phyloP scores from a whole-genome alignment of 805 yeast genomes.

The Pichia phayaonensis region DNA sequence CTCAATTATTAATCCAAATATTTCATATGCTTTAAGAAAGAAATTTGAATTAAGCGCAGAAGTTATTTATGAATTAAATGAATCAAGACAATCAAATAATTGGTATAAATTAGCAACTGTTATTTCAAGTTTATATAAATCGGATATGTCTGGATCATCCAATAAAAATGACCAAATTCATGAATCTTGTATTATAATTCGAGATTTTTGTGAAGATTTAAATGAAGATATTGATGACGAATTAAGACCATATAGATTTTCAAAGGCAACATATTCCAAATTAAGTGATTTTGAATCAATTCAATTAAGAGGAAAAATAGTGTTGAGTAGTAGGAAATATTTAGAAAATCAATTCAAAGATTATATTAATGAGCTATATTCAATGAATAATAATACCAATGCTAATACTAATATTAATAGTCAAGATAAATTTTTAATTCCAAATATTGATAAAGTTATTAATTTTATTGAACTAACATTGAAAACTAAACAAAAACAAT shows the following conservation, averaged over 20 bases:
- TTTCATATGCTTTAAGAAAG: conserved; percentile 34
- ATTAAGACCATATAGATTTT: conserved; percentile 25
- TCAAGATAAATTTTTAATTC: conserved; percentile 21
- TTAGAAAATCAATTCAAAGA: conserved; percentile 74
- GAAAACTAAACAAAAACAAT: conserved; percentile 32
- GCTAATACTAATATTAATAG: conserved; percentile 12
- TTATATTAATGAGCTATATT: conserved; percentile 59
- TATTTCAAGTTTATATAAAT: conserved; percentile 51
- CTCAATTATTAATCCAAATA: conserved; percentile 24
- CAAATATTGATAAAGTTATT: conserved; percentile 62
- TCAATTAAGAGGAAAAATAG: conserved; percentile 37
- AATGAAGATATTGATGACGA: conserved; percentile 30
- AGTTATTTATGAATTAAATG: conserved; percentile 62
- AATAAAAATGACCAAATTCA: conserved; percentile 57
- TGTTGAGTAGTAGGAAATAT: conserved; percentile 47
- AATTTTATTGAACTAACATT: conserved; percentile 47
- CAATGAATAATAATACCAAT: conserved; percentile 26
- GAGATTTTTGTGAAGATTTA: conserved; percentile 34
- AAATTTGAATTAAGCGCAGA: conserved; percentile 72
- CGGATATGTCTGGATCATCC: conserved; percentile 41
- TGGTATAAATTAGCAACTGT: conserved; percentile 52
- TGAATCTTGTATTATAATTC: conserved; percentile 68
- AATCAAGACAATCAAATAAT: conserved; percentile 47
- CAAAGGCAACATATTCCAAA: conserved; percentile 24
- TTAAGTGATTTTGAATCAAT: conserved; percentile 27